Conservation (phyloP, 495 filamentous ascomycete genomes). For the Cercophora scortea region DNA sequence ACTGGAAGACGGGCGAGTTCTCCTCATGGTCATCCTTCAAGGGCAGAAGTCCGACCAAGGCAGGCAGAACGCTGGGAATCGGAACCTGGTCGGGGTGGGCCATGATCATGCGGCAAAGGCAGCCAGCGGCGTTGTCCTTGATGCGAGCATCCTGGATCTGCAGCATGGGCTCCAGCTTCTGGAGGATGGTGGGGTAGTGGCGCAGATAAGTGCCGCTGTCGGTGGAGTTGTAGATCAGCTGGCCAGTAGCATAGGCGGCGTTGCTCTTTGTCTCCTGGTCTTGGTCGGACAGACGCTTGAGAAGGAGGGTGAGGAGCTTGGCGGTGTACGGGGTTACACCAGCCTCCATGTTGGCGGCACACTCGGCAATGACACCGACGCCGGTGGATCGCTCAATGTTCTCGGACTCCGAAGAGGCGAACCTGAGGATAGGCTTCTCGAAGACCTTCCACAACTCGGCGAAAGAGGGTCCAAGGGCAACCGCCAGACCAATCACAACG, state of each 20-base stretch:
- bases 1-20: slow-evolving; percentile 85
- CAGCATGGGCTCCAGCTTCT: slow-evolving; percentile 77
- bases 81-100: slow-evolving; percentile 73
- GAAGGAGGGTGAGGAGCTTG: slow-evolving; percentile 66
- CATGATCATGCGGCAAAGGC: slow-evolving; percentile 85
- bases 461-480: slow-evolving; percentile 75
- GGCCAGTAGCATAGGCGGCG: slow-evolving; percentile 81
- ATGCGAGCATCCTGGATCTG: slow-evolving; percentile 65
- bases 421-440: slow-evolving; percentile 82
- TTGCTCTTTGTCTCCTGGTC: slow-evolving; percentile 92
- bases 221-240: slow-evolving; percentile 72
- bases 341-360: slow-evolving; percentile 74
- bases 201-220: slow-evolving; percentile 63
- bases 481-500: slow-evolving; percentile 72
- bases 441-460: slow-evolving; percentile 86
- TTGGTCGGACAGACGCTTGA: slow-evolving; percentile 83
- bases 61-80: slow-evolving; percentile 70
- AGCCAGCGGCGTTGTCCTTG: slow-evolving; percentile 91
- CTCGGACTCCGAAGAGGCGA: slow-evolving; percentile 69
- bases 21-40: slow-evolving; percentile 94
- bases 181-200: slow-evolving; percentile 66
- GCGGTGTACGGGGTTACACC: slow-evolving; percentile 70
- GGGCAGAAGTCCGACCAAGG: slow-evolving; percentile 69
- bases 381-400: slow-evolving; percentile 78
- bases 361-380: slow-evolving; percentile 88